These are phyloP conservation scores for Debaryomycetaceae sp. DNA, from an alignment of 1,139 yeast genomes.

Conservation along the genomic window DNA sequence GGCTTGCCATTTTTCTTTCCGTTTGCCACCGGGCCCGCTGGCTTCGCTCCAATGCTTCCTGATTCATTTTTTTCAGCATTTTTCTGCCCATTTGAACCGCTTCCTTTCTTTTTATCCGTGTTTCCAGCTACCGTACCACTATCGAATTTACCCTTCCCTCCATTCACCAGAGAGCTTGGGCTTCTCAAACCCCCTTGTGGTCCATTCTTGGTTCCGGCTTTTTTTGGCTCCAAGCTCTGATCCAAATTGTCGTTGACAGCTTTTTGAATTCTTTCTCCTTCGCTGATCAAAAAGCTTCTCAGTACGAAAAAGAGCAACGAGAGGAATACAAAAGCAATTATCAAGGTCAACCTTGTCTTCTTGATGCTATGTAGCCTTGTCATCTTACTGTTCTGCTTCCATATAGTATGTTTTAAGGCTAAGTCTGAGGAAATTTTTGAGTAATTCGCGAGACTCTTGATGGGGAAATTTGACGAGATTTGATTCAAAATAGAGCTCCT, in stretches of 20 bases:
- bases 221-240: neutral
- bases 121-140: neutral
- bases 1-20: neutral
- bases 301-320: conserved; percentile 1
- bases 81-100: neutral
- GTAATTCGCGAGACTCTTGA: neutral
- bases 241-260: neutral
- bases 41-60: neutral
- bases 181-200: neutral
- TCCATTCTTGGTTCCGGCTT: neutral
- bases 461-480: neutral
- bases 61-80: neutral
- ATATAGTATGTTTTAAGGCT: neutral
- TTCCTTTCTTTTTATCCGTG: neutral
- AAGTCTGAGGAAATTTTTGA: neutral
- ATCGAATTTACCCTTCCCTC: neutral
- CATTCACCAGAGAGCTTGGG: neutral
- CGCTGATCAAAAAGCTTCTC: neutral
- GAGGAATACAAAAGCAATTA: neutral
- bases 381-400: neutral
- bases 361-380: conserved; percentile 3
- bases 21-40: neutral
- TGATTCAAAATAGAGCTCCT: too few species aligned
- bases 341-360: neutral
- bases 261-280: neutral